Base-by-base conservation (phyloP, 2,329 filamentous ascomycete genomes). In the Hypoxylon sp. region DNA sequence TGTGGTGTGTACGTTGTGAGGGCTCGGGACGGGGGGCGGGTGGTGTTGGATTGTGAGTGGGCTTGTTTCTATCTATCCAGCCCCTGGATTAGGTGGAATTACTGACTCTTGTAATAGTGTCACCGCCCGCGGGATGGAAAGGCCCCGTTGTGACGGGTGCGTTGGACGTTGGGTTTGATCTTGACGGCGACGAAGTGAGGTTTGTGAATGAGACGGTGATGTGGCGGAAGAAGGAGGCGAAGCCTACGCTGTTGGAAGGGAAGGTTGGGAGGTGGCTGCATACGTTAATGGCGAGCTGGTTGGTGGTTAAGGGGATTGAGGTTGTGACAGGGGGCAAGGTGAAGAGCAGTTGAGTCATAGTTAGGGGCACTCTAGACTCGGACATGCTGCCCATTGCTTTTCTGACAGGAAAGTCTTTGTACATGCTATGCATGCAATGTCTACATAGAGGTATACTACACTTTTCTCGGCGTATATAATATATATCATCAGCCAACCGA, bases 151-250 rank as follows among this genome's bases (percentile, higher is more conserved):
- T 73, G 6, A 24, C 16, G 20, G 72, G 72, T 0, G 53, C 51
- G 33, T 14, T 75, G 51, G 53, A 61, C 24, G 69, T 68, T n/a
- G 71, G 69, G 40, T 64, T 82, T 74, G 7, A 78, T 49, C 5
- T 2, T 75, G 77, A 4, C 65, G 76, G 3, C 77, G 75, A 56
- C 78, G 24, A 14, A 9, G 74, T 67, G 18, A 79, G 69, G 57
- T 82, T 83, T 0, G 75, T 77, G 0, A 78, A 76, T 3, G 77
- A 77, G 7, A 83, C 75, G 30, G 71, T 76, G 0, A 76, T 81
- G 45, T 81, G 80, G 71, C 78, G 77, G 49, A 71, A 71, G 4
- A 68, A 53, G 24, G 57, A 62, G 1, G 70, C 42, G 53, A 67
- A 56, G 12, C 63, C 69, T 8, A 69, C 69, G 24, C 22, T 74